These are phyloP conservation scores for Ophiosphaerella narmari DNA, from an alignment of 2,329 filamentous ascomycete species.

Conservation along the genomic window DNA sequence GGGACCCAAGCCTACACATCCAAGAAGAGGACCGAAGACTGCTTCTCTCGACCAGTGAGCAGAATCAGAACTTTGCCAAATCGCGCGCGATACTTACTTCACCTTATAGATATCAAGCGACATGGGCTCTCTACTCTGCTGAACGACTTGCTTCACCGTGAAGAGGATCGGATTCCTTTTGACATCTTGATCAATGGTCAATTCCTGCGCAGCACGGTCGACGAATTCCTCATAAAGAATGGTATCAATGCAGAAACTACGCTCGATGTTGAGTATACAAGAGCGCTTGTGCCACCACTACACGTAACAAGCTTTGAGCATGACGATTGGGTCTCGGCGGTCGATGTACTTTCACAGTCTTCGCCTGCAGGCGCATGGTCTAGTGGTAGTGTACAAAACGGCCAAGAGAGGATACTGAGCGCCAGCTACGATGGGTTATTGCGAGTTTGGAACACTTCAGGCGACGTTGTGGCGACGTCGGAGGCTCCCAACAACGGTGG, in stretches of 20 bases:
- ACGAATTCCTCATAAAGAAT: constrained; percentile 84
- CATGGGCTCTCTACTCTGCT: constrained; percentile 63
- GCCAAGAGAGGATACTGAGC: constrained; percentile 80
- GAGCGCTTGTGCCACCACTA: constrained; percentile 84
- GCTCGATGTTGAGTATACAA: constrained; percentile 88
- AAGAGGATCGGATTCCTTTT: constrained; percentile 72
- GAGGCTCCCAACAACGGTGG: constrained; percentile 66
- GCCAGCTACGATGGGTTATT: constrained; percentile 89
- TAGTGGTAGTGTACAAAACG: constrained; percentile 52
- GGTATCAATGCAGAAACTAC: constrained; percentile 89
- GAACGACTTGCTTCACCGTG: constrained; percentile 63
- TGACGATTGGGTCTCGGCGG: constrained; percentile 91
- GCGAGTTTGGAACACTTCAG: constrained; percentile 84
- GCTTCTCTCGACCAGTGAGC: constrained; percentile 42
- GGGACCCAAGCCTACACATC: constrained; percentile 38
- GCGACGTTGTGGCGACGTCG: constrained; percentile 81
- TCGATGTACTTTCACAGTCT: constrained; percentile 76
- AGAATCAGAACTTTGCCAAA: background rate
- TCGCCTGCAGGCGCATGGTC: constrained; percentile 65
- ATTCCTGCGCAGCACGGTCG: constrained; percentile 85
- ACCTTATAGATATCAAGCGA: constrained; percentile 31
- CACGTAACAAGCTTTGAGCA: constrained; percentile 94
- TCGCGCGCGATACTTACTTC: constrained; percentile 11
- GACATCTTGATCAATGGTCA: constrained; percentile 96
- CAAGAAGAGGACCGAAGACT: constrained; percentile 38